Evolutionary conservation across 2,329 filamentous ascomycete genomes (phyloP), one percentile per base, ranked within the genome.

Genomic region (Pyrenophora teres): DNA sequence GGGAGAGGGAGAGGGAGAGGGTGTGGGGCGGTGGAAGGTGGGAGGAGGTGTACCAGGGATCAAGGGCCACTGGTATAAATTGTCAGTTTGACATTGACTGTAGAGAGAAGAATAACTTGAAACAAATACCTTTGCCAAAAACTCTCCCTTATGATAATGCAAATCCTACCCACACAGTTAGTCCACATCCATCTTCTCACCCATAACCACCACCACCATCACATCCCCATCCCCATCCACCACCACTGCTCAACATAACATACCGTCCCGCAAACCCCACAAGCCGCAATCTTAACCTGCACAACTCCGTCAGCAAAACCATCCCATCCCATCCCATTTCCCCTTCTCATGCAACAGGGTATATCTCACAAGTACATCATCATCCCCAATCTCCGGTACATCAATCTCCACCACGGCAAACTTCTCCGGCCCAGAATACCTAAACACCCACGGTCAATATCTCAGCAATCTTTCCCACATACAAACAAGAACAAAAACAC

Each of bases 111-210:
- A 23, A 7, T 23, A 23, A 7, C n/a, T n/a, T n/a, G n/a, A n/a
- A n/a, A n/a, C n/a, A 23, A 23, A 36, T 30, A 60, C 63, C 44
- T 59, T 59, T 13, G 63, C 63, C 0, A 66, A 38, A 21, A 66
- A 66, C 39, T 66, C 63, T 6, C 63, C 63, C 37, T 65, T 66
- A 40, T 66, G 63, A 13, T 64, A 65, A 25, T 66, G 63, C 12
- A 66, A 41, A 23, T 66, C 63, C 60, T 63, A n/a, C 8, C 1
- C 15, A n/a, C 7, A 56, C 13, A 56, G 57, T 38, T n/a, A n/a
- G n/a, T n/a, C n/a, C n/a, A n/a, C n/a, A n/a, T n/a, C n/a, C n/a
- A n/a, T n/a, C n/a, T n/a, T n/a, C n/a, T n/a, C n/a, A n/a, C n/a
- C n/a, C n/a, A n/a, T n/a, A n/a, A n/a, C n/a, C n/a, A n/a, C n/a